Conservation (phyloP, 495 filamentous ascomycete species). For the Penicillium coffeae region DNA sequence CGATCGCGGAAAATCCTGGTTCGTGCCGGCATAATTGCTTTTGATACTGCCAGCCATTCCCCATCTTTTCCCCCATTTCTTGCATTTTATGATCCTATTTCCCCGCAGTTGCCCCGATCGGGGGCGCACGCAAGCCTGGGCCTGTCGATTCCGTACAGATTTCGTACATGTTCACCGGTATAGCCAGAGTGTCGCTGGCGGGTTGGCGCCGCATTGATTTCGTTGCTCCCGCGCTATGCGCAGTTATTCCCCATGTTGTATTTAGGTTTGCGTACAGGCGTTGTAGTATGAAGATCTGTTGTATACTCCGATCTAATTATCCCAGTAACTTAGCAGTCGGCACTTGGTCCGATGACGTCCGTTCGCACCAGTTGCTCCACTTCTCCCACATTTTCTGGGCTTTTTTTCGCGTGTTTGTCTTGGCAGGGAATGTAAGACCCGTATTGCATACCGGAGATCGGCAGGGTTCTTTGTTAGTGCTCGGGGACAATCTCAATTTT, state of each 20-base stretch:
- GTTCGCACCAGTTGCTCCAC: too few relatives aligned
- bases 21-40: slow-evolving; percentile 13
- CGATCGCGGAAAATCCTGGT: not conserved
- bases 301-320: too few relatives aligned
- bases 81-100: not conserved
- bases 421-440: not conserved
- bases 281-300: not conserved
- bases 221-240: not conserved
- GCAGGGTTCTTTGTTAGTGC: too few relatives aligned
- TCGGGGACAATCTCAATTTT: too few relatives aligned
- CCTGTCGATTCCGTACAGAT: not conserved
- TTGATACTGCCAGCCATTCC: slow-evolving; percentile 2
- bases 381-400: too few relatives aligned
- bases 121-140: not conserved
- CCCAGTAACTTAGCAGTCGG: too few relatives aligned
- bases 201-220: not conserved
- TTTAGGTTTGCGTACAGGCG: not conserved
- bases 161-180: not conserved
- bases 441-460: too few relatives aligned
- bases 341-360: slow-evolving; percentile 5
- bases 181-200: not conserved
- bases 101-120: not conserved
- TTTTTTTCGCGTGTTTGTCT: too few relatives aligned
- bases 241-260: not conserved
- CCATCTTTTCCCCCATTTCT: slow-evolving; percentile 1